Evolutionary conservation across 2,329 filamentous ascomycete genomes (phyloP).

Genomic region (Talaromyces pinophilus): DNA sequence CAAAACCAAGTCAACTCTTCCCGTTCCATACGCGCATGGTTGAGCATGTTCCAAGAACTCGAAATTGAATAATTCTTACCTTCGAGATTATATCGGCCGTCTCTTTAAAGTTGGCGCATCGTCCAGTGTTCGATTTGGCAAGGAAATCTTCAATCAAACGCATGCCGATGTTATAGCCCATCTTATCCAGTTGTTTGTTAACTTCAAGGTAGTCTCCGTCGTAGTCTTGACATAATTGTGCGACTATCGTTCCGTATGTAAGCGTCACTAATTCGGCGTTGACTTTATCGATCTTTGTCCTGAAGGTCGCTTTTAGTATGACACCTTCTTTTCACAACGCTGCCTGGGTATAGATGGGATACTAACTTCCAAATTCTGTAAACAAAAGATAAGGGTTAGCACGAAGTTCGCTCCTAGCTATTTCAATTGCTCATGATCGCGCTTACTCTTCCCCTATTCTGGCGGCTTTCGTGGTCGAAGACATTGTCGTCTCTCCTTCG

Average conservation of each 20-base stretch:
- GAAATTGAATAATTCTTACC: slow-evolving; percentile 52
- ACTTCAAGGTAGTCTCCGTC: slow-evolving; percentile 92
- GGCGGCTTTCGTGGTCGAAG: slow-evolving; percentile 65
- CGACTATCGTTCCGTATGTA: slow-evolving; percentile 96
- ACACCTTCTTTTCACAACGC: not conserved
- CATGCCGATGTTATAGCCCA: slow-evolving; percentile 98
- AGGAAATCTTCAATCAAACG: slow-evolving; percentile 97
- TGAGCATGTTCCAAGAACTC: not conserved
- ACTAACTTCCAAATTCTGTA: slow-evolving; percentile 89
- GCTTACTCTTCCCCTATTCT: slow-evolving; percentile 74
- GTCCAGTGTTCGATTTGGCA: slow-evolving; percentile 86
- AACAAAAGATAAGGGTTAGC: not conserved
- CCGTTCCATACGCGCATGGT: not conserved
- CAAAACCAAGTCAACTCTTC: slow-evolving; percentile 21
- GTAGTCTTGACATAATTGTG: slow-evolving; percentile 94
- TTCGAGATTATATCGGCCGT: slow-evolving; percentile 96
- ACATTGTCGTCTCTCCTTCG: slow-evolving; percentile 35
- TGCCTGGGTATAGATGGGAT: not conserved
- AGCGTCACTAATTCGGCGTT: slow-evolving; percentile 96
- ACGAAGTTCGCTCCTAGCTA: not conserved
- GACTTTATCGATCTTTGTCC: slow-evolving; percentile 94
- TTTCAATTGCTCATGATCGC: slow-evolving; percentile 25
- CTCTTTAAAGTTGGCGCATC: slow-evolving; percentile 90
- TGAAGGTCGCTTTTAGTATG: slow-evolving; percentile 41
- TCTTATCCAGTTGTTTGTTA: slow-evolving; percentile 96